Conservation (phyloP, 208 protist genomes). For the Leishmania arabica region DNA sequence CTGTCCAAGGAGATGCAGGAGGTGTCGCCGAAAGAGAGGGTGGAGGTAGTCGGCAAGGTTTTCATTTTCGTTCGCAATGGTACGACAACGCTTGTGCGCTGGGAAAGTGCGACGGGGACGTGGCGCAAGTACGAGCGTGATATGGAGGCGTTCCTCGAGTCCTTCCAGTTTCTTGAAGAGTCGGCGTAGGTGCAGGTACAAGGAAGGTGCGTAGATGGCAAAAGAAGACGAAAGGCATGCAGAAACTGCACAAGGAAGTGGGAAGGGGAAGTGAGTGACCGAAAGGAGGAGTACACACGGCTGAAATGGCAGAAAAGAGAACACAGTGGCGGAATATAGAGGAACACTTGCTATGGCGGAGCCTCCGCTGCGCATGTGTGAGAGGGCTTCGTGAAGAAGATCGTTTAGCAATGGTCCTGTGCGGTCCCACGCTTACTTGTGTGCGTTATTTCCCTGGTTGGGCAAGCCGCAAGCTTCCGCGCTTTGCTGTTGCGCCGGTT, state of each 20-base stretch:
- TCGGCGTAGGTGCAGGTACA: conserved; percentile 14
- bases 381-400: neutral
- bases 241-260: neutral
- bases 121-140: conserved; percentile 73
- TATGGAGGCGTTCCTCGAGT: conserved; percentile 68
- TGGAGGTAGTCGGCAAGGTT: conserved; percentile 65
- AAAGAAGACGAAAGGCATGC: neutral
- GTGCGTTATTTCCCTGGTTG: neutral
- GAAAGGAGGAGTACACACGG: neutral
- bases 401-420: neutral
- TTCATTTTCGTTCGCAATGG: conserved; percentile 73
- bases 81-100: conserved; percentile 70
- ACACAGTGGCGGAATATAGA: neutral
- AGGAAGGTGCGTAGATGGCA: neutral
- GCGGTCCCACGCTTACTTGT: neutral
- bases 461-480: neutral
- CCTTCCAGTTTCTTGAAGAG: conserved; percentile 42
- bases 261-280: neutral
- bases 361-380: neutral
- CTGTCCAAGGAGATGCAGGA: conserved; percentile 81
- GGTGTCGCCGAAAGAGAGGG: conserved; percentile 51
- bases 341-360: neutral
- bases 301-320: neutral
- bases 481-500: neutral
- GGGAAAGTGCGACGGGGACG: conserved; percentile 52